Base-by-base conservation (phyloP, 2,329 filamentous ascomycete genomes). In the Podosphaera fusca region DNA sequence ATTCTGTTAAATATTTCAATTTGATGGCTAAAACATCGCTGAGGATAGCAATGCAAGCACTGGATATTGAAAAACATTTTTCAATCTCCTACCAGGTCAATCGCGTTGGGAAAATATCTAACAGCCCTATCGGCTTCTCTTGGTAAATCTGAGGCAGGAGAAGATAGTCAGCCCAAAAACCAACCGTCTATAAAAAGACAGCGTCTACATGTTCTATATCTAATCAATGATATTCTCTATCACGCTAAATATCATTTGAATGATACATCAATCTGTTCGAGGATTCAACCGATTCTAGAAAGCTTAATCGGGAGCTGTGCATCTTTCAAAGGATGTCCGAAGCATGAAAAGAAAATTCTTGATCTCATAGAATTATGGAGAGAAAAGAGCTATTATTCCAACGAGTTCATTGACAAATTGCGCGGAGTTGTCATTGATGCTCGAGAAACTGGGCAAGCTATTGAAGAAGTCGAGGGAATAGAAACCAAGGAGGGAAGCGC, bases 51-150 rank as follows among this genome's bases (percentile, higher is more conserved):
- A 75, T 89, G 85, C 77, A 94, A 89, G 77, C 75, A 78, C 71
- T 94, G 87, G 87, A 82, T 90, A 65, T 71, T 88, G 67, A 76
- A 77, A 64, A 79, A 87, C 72, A 74, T 90, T 67, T 74, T 79
- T 64, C 75, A 76, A 58, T 92, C 87, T 59, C 69, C 77, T 58
- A 73, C 76, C 62, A 81, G 87, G 64, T 76, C 80, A 61, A 71
- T 74, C 58, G 78, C 82, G 47, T 72, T 94, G 62, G 84, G 79
- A 63, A 89, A 87, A 70, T 94, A 87, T 69, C 72, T 94, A 60
- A 75, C 77, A 60, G 79, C 82, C 53, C 71, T 90, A 59, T 77
- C 84, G 61, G 78, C 75, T 60, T 82, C 81, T 47, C 76, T 80
- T 64, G 63, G 62, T 56, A 65, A 65, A 59, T 64, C 62, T 38